Evolutionary conservation across 352 stramenopile species (phyloP), one percentile per base, ranked within the genome.

Genomic region (Globisporangium perplexum): DNA sequence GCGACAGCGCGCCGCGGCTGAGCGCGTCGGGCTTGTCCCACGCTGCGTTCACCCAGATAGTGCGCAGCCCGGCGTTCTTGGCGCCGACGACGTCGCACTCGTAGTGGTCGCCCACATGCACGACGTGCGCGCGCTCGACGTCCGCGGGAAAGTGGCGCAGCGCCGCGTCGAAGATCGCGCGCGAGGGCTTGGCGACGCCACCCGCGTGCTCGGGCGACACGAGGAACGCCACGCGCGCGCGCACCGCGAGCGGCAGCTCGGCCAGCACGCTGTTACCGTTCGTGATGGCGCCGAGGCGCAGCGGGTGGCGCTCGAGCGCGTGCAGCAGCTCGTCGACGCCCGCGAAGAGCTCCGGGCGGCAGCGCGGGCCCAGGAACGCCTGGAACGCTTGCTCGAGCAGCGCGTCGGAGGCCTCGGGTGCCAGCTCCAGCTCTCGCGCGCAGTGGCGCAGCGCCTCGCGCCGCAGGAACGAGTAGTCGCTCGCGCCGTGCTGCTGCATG

Each of bases 51-150:
- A 90, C 66, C 79, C 79, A 90, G 53, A 90, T 77, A 10, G 79
- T 83, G 36, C 72, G 68, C 55, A 88, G 39, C 23, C 79, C 79
- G 4, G 71, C 76, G 2, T 59, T 54, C 66, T 88, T 90, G 22
- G 79, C 79, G 42, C 79, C 79, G 47, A 73, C 65, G 26, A 90
- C 67, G 49, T 90, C 79, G 64, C 66, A 86, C 28, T 72, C 57
- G 64, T 90, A 90, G 68, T 90, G 72, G 59, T 90, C 79, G 31
- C 79, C 79, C 4, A 90, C 73, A 60, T 90, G 79, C 48, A 90
- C 76, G 42, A 90, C 55, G 35, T 84, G 63, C 18, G 68, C 53
- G 12, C 67, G 66, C 33, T 47, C 44, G 17, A 77, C 47, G 11
- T 39, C 50, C 15, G 46, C 22, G 0, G 68, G 64, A 39, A 83